Conservation (phyloP, 768 basidiomycete genomes). For the Phlebiopsis gigantea region DNA sequence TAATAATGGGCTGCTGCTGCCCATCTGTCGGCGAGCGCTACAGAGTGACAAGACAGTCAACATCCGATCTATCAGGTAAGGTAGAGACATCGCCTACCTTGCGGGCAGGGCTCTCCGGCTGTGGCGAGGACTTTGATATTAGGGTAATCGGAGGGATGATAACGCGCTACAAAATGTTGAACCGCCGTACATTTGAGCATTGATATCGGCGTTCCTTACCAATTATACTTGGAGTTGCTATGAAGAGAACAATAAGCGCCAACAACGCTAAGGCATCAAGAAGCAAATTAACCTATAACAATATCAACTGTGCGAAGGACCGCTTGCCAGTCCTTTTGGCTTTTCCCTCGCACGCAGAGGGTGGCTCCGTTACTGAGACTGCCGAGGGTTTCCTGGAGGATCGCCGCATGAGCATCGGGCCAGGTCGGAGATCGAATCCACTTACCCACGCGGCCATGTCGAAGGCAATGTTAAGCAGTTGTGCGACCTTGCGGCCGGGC, state of each 20-base stretch:
- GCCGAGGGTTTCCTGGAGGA: slow-evolving; percentile 41
- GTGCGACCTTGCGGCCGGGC: slow-evolving; percentile 51
- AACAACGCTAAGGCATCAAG: neutral
- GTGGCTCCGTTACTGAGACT: slow-evolving; percentile 47
- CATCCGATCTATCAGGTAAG: neutral
- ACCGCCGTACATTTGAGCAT: neutral
- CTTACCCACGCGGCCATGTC: slow-evolving; percentile 62
- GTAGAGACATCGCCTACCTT: slow-evolving; percentile 28
- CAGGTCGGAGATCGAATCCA: neutral
- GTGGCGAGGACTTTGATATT: slow-evolving; percentile 49
- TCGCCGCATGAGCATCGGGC: neutral
- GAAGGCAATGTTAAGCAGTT: slow-evolving; percentile 59
- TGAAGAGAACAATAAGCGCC: slow-evolving; percentile 4
- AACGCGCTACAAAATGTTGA: slow-evolving; percentile 25
- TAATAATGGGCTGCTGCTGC: slow-evolving; percentile 38
- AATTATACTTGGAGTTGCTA: slow-evolving; percentile 47
- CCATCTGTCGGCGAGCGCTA: slow-evolving; percentile 42
- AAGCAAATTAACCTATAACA: slow-evolving; percentile 30
- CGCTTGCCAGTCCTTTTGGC: slow-evolving; percentile 42
- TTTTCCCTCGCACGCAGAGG: slow-evolving; percentile 47
- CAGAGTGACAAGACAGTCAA: neutral
- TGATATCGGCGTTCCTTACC: slow-evolving; percentile 17
- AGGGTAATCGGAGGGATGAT: slow-evolving; percentile 48
- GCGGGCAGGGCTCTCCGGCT: slow-evolving; percentile 54
- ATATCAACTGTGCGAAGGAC: slow-evolving; percentile 47